Evolutionary conservation across 1,139 yeast species (phyloP).

Genomic region (Nakaseomyces bracarensis): DNA sequence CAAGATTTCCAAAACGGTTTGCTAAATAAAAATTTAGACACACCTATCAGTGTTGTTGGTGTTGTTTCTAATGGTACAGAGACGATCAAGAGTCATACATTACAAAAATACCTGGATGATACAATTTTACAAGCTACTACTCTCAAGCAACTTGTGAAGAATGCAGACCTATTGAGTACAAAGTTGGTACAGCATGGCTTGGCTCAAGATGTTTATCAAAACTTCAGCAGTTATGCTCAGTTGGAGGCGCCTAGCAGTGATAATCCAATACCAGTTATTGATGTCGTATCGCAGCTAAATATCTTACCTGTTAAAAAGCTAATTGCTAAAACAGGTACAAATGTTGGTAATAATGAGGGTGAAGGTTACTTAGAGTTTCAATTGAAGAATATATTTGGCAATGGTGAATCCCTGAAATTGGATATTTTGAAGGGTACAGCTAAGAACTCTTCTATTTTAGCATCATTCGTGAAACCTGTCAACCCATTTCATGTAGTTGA

Average conservation of each 20-base stretch:
- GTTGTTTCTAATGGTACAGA: slow-evolving; percentile 20
- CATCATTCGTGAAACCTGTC: slow-evolving; percentile 55
- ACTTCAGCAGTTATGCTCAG: slow-evolving; percentile 8
- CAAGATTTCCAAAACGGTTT: slow-evolving; percentile 3
- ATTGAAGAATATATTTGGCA: slow-evolving; percentile 73
- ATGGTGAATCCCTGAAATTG: slow-evolving; percentile 69
- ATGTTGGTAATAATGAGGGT: slow-evolving; percentile 91
- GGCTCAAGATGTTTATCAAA: slow-evolving; percentile 11
- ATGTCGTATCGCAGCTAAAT: slow-evolving; percentile 49
- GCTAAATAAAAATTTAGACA: background rate
- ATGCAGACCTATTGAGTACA: slow-evolving; percentile 23
- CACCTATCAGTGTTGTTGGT: slow-evolving; percentile 21
- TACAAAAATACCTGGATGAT: slow-evolving; percentile 24
- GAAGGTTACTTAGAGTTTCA: slow-evolving; percentile 80
- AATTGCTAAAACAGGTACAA: slow-evolving; percentile 84
- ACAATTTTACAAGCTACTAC: slow-evolving; percentile 26
- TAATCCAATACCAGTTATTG: slow-evolving; percentile 27
- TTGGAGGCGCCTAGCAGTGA: background rate
- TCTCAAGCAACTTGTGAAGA: slow-evolving; percentile 22
- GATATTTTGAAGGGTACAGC: slow-evolving; percentile 79
- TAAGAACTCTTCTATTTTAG: slow-evolving; percentile 63
- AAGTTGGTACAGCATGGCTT: slow-evolving; percentile 26
- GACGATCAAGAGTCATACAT: slow-evolving; percentile 17
- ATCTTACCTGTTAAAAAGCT: slow-evolving; percentile 56
- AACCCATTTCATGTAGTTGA: slow-evolving; percentile 42